Base-by-base conservation (phyloP, 2,329 filamentous ascomycete species). In the Myrmaecium sp. region DNA sequence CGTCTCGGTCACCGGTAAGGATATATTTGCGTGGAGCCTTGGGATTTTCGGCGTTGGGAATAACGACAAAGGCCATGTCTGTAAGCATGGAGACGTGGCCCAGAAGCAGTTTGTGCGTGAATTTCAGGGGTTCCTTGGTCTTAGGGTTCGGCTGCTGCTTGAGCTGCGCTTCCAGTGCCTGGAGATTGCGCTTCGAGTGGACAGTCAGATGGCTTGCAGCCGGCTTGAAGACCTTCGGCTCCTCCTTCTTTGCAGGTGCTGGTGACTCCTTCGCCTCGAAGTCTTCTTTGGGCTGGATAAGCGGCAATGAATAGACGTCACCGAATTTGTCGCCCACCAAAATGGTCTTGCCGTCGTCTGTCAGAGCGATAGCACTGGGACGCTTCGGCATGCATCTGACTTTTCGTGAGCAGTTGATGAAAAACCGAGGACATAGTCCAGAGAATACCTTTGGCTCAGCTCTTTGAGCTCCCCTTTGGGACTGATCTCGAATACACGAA, bases 61-160 rank as follows among this genome's bases (percentile, higher is more conserved):
- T 44, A n/a, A 54, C 56, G 5, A 61, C 63, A 21, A 70, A 59
- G 3, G 60, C 51, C 27, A 94, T 49, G 42, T 81, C 74, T 2
- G 84, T 94, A 26, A 98, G 68, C 69, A 95, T 79, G 1, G 86
- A 94, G 9, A 98, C 89, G 52, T 98, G 89, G 8, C 89, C 89
- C 1, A 98, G 69, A 5, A 94, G 60, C 1, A 93, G 60, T 19
- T 74, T 68, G 39, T 82, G 69, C 39, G 82, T 74, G 45, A 92
- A 92, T 24, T 52, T 49, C 14, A 58, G 47, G 3, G 58, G 51
- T 10, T 58, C 57, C 28, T 61, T 60, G 18, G 57, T 54, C 33
- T 64, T 58, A n/a, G 46, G 32, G 36, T 40, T 52, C 27, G 37
- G 55, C 49, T 36, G 47, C 26, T 52, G 52, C 35, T 58, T 61